Evolutionary conservation across 2,329 filamentous ascomycete species (phyloP).

Genomic region (Fonsecaea multimorphosa): DNA sequence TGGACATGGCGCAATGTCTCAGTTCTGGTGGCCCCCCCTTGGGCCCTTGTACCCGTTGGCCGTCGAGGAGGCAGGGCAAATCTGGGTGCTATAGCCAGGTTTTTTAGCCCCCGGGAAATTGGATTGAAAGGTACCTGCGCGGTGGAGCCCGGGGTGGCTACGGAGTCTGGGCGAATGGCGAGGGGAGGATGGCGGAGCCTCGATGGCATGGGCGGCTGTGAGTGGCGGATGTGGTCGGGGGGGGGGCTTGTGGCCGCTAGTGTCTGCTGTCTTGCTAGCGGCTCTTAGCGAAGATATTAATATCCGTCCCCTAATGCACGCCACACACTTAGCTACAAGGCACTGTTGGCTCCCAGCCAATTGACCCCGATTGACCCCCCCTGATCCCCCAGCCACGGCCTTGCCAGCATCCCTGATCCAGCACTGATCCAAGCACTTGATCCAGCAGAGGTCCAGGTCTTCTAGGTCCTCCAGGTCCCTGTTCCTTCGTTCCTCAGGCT

Average conservation of each 20-base stretch:
- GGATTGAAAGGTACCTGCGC: conserved; percentile 16
- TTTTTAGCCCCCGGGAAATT: conserved; percentile 25
- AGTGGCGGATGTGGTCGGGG: not conserved
- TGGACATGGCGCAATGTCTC: conserved; percentile 33
- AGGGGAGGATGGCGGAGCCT: not conserved
- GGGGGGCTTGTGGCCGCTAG: not conserved
- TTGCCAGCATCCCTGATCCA: conserved; percentile 21
- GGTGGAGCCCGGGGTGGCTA: conserved; percentile 17
- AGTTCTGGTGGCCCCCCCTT: conserved; percentile 30
- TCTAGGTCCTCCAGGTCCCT: too few relatives aligned
- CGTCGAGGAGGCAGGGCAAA: conserved; percentile 10
- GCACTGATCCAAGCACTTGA: too few relatives aligned
- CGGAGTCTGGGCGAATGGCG: conserved; percentile 18
- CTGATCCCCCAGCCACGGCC: conserved; percentile 29
- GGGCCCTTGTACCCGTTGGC: not conserved
- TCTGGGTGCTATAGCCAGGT: conserved; percentile 8
- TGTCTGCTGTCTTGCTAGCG: not conserved
- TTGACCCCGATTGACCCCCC: not conserved
- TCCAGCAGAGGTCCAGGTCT: too few relatives aligned
- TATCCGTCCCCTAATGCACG: conserved; percentile 32
- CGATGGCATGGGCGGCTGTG: not conserved
- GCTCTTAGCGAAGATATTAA: conserved; percentile 31
- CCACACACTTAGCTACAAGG: too few relatives aligned
- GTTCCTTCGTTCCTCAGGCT: not conserved
- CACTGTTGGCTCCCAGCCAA: conserved; percentile 23